Conservation (phyloP, 2,329 filamentous ascomycete species). For the Cercospora sojina region DNA sequence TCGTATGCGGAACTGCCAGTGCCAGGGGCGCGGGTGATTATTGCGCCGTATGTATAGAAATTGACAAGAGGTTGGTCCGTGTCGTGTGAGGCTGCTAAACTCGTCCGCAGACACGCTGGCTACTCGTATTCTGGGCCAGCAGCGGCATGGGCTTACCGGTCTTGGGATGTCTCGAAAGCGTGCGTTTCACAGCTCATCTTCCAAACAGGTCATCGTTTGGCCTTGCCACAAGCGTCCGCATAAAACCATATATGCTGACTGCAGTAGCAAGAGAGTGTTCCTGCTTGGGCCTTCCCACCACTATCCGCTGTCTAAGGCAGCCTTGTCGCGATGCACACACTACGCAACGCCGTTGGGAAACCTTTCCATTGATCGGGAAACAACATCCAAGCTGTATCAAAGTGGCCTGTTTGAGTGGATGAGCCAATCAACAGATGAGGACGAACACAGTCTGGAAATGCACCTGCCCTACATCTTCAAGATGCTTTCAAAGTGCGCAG, state of each 20-base stretch:
- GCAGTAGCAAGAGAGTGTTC: conserved; percentile 74
- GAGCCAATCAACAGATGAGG: conserved; percentile 64
- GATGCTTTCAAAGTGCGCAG: conserved; percentile 55
- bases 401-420: conserved; percentile 65
- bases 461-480: conserved; percentile 93
- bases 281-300: conserved; percentile 92
- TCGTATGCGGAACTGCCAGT: conserved; percentile 59
- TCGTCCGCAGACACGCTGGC: conserved; percentile 73
- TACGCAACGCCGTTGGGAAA: conserved; percentile 76
- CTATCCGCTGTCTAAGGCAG: conserved; percentile 73
- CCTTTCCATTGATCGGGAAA: conserved; percentile 62
- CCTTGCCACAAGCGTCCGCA: background rate
- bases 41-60: conserved; percentile 69
- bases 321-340: conserved; percentile 67
- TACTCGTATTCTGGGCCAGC: conserved; percentile 89
- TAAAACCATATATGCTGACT: conserved; percentile 7
- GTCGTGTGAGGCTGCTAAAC: conserved; percentile 35
- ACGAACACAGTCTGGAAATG: conserved; percentile 95
- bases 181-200: conserved; percentile 41
- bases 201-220: background rate
- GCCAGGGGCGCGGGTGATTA: conserved; percentile 74
- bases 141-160: conserved; percentile 92
- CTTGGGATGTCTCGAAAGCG: conserved; percentile 75
- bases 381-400: conserved; percentile 52
- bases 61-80: conserved; percentile 9